Evolutionary conservation across 495 filamentous ascomycete species (phyloP).

Genomic region (Aeminium ludgeri): DNA sequence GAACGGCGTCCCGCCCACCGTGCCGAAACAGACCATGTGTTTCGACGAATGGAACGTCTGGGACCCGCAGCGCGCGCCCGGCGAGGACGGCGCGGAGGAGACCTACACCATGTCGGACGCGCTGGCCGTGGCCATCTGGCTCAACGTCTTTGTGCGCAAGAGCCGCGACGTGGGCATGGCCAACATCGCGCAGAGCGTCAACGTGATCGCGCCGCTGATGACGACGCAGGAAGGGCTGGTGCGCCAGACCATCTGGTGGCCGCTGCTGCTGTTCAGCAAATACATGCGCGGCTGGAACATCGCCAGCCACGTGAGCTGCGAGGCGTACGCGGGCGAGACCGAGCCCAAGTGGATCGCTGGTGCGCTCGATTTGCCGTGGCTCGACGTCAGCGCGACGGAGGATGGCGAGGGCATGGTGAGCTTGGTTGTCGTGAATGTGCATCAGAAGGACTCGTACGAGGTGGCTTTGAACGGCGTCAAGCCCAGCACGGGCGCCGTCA

Average conservation of each 20-base stretch:
- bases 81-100: constrained; percentile 51
- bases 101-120: constrained; percentile 61
- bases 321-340: constrained; percentile 46
- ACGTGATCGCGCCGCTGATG: constrained; percentile 64
- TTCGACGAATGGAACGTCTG: constrained; percentile 83
- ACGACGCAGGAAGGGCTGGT: constrained; percentile 44
- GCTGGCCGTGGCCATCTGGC: constrained; percentile 52
- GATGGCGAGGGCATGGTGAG: constrained; percentile 44
- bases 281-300: constrained; percentile 62
- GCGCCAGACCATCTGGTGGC: constrained; percentile 68
- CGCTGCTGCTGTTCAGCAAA: constrained; percentile 48
- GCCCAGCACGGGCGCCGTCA: constrained; percentile 23
- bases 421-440: constrained; percentile 53
- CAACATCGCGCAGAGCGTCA: constrained; percentile 64
- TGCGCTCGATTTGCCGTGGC: constrained; percentile 47
- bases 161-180: constrained; percentile 58
- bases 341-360: constrained; percentile 46
- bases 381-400: constrained; percentile 52
- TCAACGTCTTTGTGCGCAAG: constrained; percentile 70
- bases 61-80: constrained; percentile 54
- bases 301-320: constrained; percentile 39
- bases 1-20: constrained; percentile 37
- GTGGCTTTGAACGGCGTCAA: constrained; percentile 37
- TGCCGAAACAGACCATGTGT: constrained; percentile 49
- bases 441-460: constrained; percentile 39